phyloP scores from a whole-genome alignment of 2,329 filamentous ascomycete genomes.

The Hymenoscyphus linearis region DNA sequence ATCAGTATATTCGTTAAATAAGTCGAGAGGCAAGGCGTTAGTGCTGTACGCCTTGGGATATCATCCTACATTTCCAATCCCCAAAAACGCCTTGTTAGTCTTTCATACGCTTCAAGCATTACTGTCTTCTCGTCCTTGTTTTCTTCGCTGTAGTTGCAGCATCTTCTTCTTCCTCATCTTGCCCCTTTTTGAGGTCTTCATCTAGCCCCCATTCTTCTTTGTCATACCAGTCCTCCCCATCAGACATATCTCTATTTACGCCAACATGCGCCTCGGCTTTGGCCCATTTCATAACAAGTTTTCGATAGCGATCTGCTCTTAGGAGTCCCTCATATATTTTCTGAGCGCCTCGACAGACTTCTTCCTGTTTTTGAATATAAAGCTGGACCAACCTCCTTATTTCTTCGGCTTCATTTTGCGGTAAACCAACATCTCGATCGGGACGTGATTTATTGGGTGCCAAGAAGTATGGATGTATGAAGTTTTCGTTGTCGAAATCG shows the following conservation, averaged over 20 bases:
- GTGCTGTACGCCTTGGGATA: conserved; percentile 1
- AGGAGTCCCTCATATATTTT: conserved; percentile 66
- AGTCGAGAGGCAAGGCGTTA: neutral
- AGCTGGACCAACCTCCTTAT: conserved; percentile 67
- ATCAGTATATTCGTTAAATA: neutral
- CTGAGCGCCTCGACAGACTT: conserved; percentile 67
- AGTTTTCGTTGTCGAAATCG: conserved; percentile 43
- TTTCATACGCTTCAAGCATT: conserved; percentile 3
- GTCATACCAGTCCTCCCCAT: conserved; percentile 88
- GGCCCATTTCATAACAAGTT: conserved; percentile 67
- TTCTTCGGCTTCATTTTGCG: conserved; percentile 70
- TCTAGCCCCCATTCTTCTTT: conserved; percentile 71
- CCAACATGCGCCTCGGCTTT: conserved; percentile 72
- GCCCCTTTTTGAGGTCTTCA: conserved; percentile 73
- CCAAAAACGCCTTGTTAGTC: neutral
- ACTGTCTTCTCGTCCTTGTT: conserved; percentile 39
- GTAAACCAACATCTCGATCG: conserved; percentile 67
- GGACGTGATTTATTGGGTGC: conserved; percentile 56
- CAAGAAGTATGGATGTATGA: conserved; percentile 70
- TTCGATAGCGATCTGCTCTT: conserved; percentile 65
- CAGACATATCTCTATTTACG: conserved; percentile 65
- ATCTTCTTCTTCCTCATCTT: conserved; percentile 78
- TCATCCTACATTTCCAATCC: conserved; percentile 1
- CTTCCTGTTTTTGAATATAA: conserved; percentile 82
- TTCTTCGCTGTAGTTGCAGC: conserved; percentile 44